Evolutionary conservation across 2,329 filamentous ascomycete species (phyloP).

Genomic region (Tolypocladium pustulatum): DNA sequence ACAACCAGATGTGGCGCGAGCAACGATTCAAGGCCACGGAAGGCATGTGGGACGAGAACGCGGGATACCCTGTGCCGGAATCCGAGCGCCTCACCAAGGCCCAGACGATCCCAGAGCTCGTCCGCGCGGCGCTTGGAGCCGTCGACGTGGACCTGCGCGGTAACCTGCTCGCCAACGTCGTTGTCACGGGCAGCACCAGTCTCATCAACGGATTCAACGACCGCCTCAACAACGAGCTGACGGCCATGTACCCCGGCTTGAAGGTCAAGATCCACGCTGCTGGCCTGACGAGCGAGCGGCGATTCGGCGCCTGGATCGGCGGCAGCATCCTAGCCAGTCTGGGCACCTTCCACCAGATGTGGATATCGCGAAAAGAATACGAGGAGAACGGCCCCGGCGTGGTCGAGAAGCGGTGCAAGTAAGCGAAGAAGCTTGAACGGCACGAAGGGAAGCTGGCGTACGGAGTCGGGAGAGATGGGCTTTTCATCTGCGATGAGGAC

Average conservation of each 20-base stretch:
- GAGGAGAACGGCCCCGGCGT: conserved; percentile 87
- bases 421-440: conserved; percentile 8
- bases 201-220: conserved; percentile 89
- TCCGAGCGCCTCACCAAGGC: conserved; percentile 47
- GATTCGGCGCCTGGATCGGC: conserved; percentile 92
- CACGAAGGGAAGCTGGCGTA: conserved; percentile 17
- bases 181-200: conserved; percentile 81
- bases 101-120: conserved; percentile 75
- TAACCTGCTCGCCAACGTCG: conserved; percentile 76
- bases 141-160: conserved; percentile 86
- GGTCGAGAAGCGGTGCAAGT: conserved; percentile 96
- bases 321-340: conserved; percentile 91
- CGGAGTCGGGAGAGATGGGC: conserved; percentile 21
- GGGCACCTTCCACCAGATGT: conserved; percentile 98
- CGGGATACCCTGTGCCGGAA: conserved; percentile 46
- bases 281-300: conserved; percentile 75
- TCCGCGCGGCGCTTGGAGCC: conserved; percentile 64
- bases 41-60: conserved; percentile 80
- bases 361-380: conserved; percentile 96
- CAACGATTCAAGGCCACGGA: conserved; percentile 82
- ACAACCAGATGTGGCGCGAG: conserved; percentile 86
- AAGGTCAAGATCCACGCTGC: conserved; percentile 83
- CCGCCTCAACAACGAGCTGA: conserved; percentile 75
- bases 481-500: conserved; percentile 1
- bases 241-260: conserved; percentile 69